Evolutionary conservation across 2,329 filamentous ascomycete genomes (phyloP).

Genomic region (Phaeosphaeriaceae sp.): DNA sequence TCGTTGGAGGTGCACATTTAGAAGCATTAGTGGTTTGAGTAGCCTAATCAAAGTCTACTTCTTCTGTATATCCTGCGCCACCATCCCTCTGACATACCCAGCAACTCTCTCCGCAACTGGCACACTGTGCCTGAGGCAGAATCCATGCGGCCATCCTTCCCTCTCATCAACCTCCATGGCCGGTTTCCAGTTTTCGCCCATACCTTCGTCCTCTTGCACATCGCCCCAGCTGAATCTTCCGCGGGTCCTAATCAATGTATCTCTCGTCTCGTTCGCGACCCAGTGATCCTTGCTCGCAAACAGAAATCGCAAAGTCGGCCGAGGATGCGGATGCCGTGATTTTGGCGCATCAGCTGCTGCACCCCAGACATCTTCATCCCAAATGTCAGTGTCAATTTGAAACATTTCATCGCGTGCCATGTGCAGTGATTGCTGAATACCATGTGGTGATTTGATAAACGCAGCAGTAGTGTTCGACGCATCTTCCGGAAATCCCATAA

Average conservation of each 20-base stretch:
- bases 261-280: slow-evolving; percentile 64
- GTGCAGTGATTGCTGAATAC: slow-evolving; percentile 63
- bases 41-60: background rate
- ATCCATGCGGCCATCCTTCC: slow-evolving; percentile 63
- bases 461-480: slow-evolving; percentile 57
- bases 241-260: slow-evolving; percentile 56
- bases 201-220: slow-evolving; percentile 30
- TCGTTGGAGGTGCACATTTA: background rate
- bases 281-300: slow-evolving; percentile 67
- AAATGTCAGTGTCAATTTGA: slow-evolving; percentile 62
- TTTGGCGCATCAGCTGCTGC: slow-evolving; percentile 37
- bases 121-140: slow-evolving; percentile 59
- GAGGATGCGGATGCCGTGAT: slow-evolving; percentile 35
- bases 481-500: slow-evolving; percentile 53
- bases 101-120: slow-evolving; percentile 60
- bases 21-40: background rate
- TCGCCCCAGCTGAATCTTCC: slow-evolving; percentile 16
- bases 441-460: slow-evolving; percentile 57
- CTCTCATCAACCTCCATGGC: slow-evolving; percentile 63
- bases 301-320: slow-evolving; percentile 61
- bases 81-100: slow-evolving; percentile 55
- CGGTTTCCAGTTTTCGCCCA: slow-evolving; percentile 50
- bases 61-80: slow-evolving; percentile 24
- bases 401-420: slow-evolving; percentile 66
- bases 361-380: slow-evolving; percentile 67